phyloP scores from a whole-genome alignment of 2,329 filamentous ascomycete genomes.

The Fusarium sp. region DNA sequence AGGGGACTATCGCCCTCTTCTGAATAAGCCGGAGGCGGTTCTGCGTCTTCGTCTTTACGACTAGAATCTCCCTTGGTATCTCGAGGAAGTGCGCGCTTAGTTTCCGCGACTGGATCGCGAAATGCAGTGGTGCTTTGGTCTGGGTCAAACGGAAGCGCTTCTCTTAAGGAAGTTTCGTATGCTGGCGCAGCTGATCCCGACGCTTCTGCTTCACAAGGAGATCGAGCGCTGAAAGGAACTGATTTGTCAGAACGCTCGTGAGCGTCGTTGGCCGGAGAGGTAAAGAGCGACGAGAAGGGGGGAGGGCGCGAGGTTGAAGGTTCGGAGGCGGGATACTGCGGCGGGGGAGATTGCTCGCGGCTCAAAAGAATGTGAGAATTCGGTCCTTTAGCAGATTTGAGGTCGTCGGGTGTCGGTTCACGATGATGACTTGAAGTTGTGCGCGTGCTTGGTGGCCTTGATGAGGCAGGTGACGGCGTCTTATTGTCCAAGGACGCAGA shows the following conservation, averaged over 20 bases:
- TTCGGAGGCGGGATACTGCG: slow-evolving; percentile 69
- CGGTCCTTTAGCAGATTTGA: slow-evolving; percentile 42
- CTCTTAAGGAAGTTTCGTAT: slow-evolving; percentile 60
- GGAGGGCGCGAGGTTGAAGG: slow-evolving; percentile 66
- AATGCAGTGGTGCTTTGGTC: slow-evolving; percentile 56
- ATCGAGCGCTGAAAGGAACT: slow-evolving; percentile 47
- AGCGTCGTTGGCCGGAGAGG: slow-evolving; percentile 53
- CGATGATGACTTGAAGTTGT: slow-evolving; percentile 45
- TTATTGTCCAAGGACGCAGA: slow-evolving; percentile 54
- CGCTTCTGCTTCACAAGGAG: slow-evolving; percentile 46
- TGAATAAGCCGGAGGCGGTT: slow-evolving; percentile 95
- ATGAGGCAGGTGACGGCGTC: slow-evolving; percentile 48
- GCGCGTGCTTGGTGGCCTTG: slow-evolving; percentile 44
- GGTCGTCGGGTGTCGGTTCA: slow-evolving; percentile 39
- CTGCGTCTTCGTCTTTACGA: slow-evolving; percentile 83
- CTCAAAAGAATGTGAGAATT: slow-evolving; percentile 46
- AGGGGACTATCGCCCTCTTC: slow-evolving; percentile 96
- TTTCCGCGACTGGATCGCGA: slow-evolving; percentile 73
- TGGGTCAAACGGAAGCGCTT: slow-evolving; percentile 54
- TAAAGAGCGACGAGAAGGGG: slow-evolving; percentile 72
- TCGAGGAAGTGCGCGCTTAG: slow-evolving; percentile 84
- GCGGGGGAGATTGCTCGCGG: slow-evolving; percentile 65
- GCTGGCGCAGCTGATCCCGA: slow-evolving; percentile 64
- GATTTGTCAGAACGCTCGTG: slow-evolving; percentile 53
- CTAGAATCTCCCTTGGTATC: slow-evolving; percentile 83